phyloP scores from a whole-genome alignment of 441 rosid species.

The Gossypium schwendimanii region DNA sequence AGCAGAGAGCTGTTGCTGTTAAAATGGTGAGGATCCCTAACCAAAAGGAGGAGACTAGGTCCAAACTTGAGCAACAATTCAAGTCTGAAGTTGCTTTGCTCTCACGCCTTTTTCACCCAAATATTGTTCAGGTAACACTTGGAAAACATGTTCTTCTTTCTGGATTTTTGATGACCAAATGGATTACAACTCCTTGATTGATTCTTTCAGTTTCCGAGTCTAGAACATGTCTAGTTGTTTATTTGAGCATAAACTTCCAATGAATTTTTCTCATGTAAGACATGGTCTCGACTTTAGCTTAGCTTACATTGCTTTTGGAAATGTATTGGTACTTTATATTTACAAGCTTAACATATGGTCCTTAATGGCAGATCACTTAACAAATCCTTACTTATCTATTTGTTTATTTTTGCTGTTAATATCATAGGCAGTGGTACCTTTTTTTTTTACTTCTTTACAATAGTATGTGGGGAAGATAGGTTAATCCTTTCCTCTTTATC shows the following conservation, averaged over 20 bases:
- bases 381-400: background rate
- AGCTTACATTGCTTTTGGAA: too few species aligned
- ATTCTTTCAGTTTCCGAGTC: background rate
- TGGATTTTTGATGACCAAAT: background rate
- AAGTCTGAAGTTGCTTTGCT: constrained; percentile 90
- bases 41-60: constrained; percentile 69
- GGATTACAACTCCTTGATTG: background rate
- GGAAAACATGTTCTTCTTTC: background rate
- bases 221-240: background rate
- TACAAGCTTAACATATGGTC: background rate
- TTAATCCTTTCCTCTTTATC: background rate
- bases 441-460: background rate
- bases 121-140: constrained; percentile 58
- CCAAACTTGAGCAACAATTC: constrained; percentile 78
- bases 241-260: too few species aligned
- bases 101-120: constrained; percentile 88
- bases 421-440: background rate
- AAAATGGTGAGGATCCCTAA: constrained; percentile 94
- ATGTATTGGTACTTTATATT: too few species aligned
- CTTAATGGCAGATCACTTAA: background rate
- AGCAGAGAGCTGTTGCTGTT: constrained; percentile 92
- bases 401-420: background rate
- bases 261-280: too few species aligned
- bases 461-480: background rate
- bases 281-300: too few species aligned